These are phyloP conservation scores for Pseudogymnoascus verrucosus DNA, from an alignment of 2,329 filamentous ascomycete species.

Conservation along the genomic window DNA sequence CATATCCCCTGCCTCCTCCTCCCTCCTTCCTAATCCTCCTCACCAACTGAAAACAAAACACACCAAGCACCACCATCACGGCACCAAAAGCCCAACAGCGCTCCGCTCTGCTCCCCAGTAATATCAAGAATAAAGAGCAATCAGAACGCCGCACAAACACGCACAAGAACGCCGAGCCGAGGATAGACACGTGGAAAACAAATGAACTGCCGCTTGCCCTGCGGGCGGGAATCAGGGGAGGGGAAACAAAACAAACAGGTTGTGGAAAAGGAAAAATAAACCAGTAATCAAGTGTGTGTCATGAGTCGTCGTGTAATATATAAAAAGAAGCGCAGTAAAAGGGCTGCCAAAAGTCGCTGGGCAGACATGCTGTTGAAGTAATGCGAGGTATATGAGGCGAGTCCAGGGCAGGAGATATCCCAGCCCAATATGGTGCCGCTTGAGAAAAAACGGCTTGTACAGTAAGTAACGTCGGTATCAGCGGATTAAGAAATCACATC, in stretches of 20 bases:
- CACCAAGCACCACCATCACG: slow-evolving; percentile 5
- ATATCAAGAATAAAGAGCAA: neutral
- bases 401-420: neutral
- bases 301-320: slow-evolving; percentile 8
- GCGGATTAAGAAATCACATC: slow-evolving; percentile 33
- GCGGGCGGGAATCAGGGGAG: slow-evolving; percentile 6
- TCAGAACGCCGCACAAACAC: slow-evolving; percentile 6
- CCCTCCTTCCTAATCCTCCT: slow-evolving; percentile 2
- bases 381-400: neutral
- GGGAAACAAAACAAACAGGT: neutral
- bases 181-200: neutral
- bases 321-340: neutral
- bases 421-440: neutral
- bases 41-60: slow-evolving; percentile 1
- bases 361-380: neutral
- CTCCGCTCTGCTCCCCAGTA: slow-evolving; percentile 2
- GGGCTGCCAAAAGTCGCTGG: neutral
- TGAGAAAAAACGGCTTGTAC: neutral
- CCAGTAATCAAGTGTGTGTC: slow-evolving; percentile 1
- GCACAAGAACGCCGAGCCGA: neutral
- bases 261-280: neutral
- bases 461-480: neutral
- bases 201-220: slow-evolving; percentile 8
- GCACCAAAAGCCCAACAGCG: slow-evolving; percentile 2
- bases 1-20: neutral